Conservation (phyloP, 1,284 basidiomycete genomes). For the Neonothopanus nambi region DNA sequence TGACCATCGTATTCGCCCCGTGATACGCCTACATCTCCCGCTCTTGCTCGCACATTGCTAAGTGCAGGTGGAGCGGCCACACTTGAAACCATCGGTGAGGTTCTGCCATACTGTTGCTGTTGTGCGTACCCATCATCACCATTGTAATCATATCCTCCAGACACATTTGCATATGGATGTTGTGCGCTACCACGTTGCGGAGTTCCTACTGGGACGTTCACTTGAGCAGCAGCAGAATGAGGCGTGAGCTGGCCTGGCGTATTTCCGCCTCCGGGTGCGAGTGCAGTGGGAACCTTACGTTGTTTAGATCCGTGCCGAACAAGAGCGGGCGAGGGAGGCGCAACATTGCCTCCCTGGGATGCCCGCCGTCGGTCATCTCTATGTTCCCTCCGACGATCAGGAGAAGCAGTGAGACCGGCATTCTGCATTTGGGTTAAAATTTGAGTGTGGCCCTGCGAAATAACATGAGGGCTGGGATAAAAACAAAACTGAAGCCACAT, state of each 20-base stretch:
- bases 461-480: too few relatives aligned
- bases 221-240: constrained; percentile 70
- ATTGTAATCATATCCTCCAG: constrained; percentile 55
- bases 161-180: constrained; percentile 68
- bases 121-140: constrained; percentile 49
- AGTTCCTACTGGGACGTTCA: constrained; percentile 64
- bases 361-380: constrained; percentile 55
- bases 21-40: constrained; percentile 64
- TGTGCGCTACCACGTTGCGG: constrained; percentile 48
- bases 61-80: constrained; percentile 68
- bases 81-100: constrained; percentile 74
- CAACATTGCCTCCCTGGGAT: constrained; percentile 60
- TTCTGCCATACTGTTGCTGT: constrained; percentile 60
- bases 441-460: constrained; percentile 55
- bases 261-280: constrained; percentile 49
- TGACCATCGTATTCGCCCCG: constrained; percentile 61
- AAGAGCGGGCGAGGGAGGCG: constrained; percentile 74
- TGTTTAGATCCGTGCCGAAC: constrained; percentile 72
- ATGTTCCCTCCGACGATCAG: constrained; percentile 58
- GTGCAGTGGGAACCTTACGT: constrained; percentile 55
- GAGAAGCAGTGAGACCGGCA: constrained; percentile 41
- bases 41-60: constrained; percentile 67
- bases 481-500: too few relatives aligned
- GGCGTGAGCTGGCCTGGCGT: constrained; percentile 58
- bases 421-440: constrained; percentile 63